Base-by-base conservation (phyloP, 2,329 filamentous ascomycete genomes). In the Erysiphe neolycopersici region DNA sequence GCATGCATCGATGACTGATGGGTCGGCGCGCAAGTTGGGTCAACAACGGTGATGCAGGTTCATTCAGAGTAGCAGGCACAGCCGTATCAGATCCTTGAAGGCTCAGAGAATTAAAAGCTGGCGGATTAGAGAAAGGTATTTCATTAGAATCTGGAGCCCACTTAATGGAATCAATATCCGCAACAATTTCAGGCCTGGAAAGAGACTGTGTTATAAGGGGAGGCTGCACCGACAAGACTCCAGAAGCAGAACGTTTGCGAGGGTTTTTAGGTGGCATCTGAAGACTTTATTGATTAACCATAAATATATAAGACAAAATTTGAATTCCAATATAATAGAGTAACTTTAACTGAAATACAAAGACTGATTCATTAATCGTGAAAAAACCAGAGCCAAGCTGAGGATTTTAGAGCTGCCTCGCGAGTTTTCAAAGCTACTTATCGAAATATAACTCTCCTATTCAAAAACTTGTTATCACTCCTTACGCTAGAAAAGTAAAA, bases 191-290 rank as follows among this genome's bases (percentile, higher is more conserved):
- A 47, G 59, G 55, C 50, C 59, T 56, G 48, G 65, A 58, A 41
- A 64, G 65, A 45, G 64, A 61, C 47, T 68, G 64, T 45, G 68
- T 67, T 54, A 68, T 60, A 49, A 63, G 63, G 35, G 64, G 63
- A 42, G 64, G 56, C 31, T 73, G 69, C 18, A 68, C 61, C n/a
- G 80, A 76, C 33, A 72, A 68, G 48, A 75, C 64, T 56, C 77
- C 79, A 45, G 80, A 76, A 40, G 80, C 79, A 51, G 77, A 66
- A 58, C 81, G 69, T 64, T 89, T 89, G 59, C 79, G 62, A 17
- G 67, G 58, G 49, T 69, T 70, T 39, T 62, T 60, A 45, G 68
- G 49, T 54, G 54, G 48, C 55, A 55, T 56, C 26, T 42, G 48
- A 47, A 30, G 41, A 47, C 6, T 26, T 26, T 26, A 26, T 26